Percentiles rank a stretch among this genome's conserved stretches.
These are phyloP conservation scores for Apiospora arundinis DNA, from an alignment of 2,329 filamentous ascomycete genomes.

Conservation along the genomic window DNA sequence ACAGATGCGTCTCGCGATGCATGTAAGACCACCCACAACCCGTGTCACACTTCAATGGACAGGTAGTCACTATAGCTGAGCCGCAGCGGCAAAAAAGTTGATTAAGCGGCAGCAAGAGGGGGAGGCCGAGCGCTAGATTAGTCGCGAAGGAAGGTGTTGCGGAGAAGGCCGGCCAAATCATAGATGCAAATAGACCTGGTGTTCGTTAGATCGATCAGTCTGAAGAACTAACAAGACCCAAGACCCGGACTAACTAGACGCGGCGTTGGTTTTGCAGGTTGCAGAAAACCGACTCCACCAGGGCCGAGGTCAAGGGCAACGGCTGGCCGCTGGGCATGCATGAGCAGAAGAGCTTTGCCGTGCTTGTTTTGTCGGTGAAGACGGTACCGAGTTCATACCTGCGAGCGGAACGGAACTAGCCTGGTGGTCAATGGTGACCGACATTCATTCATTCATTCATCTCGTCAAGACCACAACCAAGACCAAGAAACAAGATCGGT, in stretches of 20 bases:
- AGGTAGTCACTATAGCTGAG: slow-evolving; percentile 1
- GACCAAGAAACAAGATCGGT: neutral
- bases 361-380: slow-evolving; percentile 19
- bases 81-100: slow-evolving; percentile 4
- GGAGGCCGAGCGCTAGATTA: slow-evolving; percentile 15
- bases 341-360: neutral
- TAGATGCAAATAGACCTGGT: neutral
- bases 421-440: neutral
- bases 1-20: neutral
- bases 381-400: neutral
- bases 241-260: slow-evolving; percentile 3
- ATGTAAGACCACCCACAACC: neutral
- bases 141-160: slow-evolving; percentile 4
- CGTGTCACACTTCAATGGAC: neutral
- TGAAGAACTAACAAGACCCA: neutral
- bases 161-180: slow-evolving; percentile 8
- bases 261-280: neutral
- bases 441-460: neutral
- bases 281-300: neutral
- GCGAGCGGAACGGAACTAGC: neutral
- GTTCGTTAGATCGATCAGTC: neutral
- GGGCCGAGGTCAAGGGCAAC: slow-evolving; percentile 14
- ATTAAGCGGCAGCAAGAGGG: neutral
- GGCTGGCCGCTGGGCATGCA: neutral
- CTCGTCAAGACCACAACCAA: neutral